Evolutionary conservation across 202 grass and related monocot genomes (phyloP).

Genomic region (Elaeis oleifera): DNA sequence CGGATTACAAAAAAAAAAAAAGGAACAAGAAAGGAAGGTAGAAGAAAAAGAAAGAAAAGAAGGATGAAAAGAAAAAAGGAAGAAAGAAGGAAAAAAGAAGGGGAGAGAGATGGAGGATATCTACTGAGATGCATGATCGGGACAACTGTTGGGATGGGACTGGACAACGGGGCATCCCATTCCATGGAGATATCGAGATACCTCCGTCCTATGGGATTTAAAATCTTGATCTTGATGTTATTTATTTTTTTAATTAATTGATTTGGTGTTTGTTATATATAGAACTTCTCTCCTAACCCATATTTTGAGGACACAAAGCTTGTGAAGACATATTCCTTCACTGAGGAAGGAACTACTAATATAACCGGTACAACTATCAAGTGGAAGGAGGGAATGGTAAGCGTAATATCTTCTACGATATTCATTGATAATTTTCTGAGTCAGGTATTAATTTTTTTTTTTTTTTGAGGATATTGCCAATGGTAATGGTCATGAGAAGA

Average conservation of each 20-base stretch:
- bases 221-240: background rate
- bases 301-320: conserved; percentile 81
- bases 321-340: conserved; percentile 70
- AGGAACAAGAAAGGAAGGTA: no score
- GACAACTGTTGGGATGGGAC: no score
- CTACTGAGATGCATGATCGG: no score
- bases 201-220: no score
- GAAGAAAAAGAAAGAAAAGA: no score
- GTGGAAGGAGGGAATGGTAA: conserved; percentile 96
- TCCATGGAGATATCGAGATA: no score
- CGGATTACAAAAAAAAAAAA: no score
- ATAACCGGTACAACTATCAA: conserved; percentile 70
- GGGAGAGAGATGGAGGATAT: no score
- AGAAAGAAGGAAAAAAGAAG: no score
- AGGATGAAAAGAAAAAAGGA: no score
- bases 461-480: conserved; percentile 33
- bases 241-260: conserved; percentile 6
- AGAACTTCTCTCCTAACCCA: conserved; percentile 81
- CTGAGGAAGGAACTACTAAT: conserved; percentile 75
- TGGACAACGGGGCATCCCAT: no score
- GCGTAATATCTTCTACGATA: background rate
- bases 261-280: conserved; percentile 25
- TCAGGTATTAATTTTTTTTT: conserved; percentile 1
- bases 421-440: background rate
- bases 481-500: conserved; percentile 16